Evolutionary conservation across 2,329 filamentous ascomycete species (phyloP).

Genomic region (Fonsecaea multimorphosa): DNA sequence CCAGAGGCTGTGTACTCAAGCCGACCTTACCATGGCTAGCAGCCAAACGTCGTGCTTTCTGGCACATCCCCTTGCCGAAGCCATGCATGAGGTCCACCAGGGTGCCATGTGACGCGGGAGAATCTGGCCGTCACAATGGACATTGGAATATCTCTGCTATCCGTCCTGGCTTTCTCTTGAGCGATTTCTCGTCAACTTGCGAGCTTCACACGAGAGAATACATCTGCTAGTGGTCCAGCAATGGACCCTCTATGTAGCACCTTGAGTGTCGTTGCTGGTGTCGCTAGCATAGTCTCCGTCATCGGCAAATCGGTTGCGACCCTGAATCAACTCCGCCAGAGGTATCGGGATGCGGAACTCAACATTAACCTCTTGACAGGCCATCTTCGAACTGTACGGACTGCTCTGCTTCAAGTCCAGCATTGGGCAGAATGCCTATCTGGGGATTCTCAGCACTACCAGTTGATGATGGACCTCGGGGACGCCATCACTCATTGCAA

Average conservation of each 20-base stretch:
- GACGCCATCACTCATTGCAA: conserved; percentile 34
- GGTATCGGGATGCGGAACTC: conserved; percentile 33
- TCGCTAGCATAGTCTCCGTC: conserved; percentile 34
- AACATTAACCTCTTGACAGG: conserved; percentile 35
- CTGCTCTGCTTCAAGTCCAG: conserved; percentile 36
- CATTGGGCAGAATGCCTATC: conserved; percentile 30
- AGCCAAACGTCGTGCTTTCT: conserved; percentile 5
- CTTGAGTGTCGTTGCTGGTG: conserved; percentile 32
- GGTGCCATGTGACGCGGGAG: neutral
- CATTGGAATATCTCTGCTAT: neutral
- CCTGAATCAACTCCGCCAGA: conserved; percentile 31
- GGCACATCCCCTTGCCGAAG: neutral
- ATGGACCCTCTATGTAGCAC: conserved; percentile 27
- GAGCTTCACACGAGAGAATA: neutral
- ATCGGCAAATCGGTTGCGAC: conserved; percentile 32
- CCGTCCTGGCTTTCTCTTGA: neutral
- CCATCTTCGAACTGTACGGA: conserved; percentile 34
- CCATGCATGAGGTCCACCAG: neutral
- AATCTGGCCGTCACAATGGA: neutral
- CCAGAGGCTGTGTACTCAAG: neutral
- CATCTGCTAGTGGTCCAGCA: neutral
- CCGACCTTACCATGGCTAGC: neutral
- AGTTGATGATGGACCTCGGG: conserved; percentile 36
- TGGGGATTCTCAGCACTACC: conserved; percentile 29
- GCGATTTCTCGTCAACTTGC: neutral